Conservation (phyloP, 2,329 filamentous ascomycete genomes). For the Penicillium corylophilum region DNA sequence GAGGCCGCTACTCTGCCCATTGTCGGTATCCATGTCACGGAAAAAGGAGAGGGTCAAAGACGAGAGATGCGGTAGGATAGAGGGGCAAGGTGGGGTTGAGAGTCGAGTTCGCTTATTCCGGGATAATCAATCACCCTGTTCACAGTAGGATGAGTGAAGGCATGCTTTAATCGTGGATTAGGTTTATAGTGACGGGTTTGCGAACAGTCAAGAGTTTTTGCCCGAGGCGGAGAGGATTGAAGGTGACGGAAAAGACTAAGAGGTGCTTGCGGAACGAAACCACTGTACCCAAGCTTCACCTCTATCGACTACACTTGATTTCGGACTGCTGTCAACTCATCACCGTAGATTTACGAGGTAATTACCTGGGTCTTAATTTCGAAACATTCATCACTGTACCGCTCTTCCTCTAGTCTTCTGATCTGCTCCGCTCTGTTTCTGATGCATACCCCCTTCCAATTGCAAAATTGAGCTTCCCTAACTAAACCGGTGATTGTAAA, state of each 20-base stretch:
- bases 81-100: conserved; percentile 4
- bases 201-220: background rate
- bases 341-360: too few species aligned
- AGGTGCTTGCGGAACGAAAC: background rate
- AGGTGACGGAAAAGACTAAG: background rate
- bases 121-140: background rate
- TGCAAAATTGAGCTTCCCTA: too few species aligned
- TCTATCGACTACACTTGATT: background rate
- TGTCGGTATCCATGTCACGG: conserved; percentile 22
- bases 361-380: too few species aligned
- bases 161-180: background rate
- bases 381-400: too few species aligned
- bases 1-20: conserved; percentile 24
- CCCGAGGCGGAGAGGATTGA: background rate
- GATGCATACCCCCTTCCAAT: too few species aligned
- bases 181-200: background rate
- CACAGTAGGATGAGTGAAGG: background rate
- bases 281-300: background rate
- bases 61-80: background rate
- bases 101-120: background rate
- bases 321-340: background rate
- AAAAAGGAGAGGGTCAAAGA: conserved; percentile 1
- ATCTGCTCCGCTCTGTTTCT: too few species aligned
- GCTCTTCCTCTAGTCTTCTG: too few species aligned
- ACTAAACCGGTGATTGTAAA: too few species aligned